phyloP scores from a whole-genome alignment of 208 protist genomes.

The Acanthamoeba royreba region DNA sequence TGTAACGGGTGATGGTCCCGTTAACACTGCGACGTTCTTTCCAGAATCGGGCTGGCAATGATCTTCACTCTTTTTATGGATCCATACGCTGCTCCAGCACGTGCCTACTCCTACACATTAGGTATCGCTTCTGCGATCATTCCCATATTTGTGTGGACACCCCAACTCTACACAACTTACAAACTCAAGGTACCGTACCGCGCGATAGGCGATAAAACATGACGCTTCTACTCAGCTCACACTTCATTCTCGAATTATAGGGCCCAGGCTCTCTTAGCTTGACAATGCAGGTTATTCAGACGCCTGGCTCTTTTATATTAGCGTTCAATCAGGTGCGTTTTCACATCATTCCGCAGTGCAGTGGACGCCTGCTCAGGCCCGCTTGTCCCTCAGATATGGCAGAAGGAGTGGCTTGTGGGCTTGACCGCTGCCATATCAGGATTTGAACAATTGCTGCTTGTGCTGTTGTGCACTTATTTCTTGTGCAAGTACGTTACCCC shows the following conservation, averaged over 20 bases:
- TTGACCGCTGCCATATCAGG: background rate
- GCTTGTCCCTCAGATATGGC: background rate
- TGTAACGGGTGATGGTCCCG: background rate
- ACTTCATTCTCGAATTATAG: background rate
- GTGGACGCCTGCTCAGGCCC: background rate
- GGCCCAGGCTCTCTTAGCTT: slow-evolving; percentile 1
- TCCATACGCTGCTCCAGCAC: background rate
- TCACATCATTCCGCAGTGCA: background rate
- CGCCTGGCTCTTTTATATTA: slow-evolving; percentile 9
- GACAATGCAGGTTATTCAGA: slow-evolving; percentile 25
- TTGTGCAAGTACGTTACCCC: background rate
- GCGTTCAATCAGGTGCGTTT: background rate
- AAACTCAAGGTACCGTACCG: background rate
- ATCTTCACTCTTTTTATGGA: background rate
- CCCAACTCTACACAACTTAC: slow-evolving; percentile 19
- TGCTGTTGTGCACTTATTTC: background rate
- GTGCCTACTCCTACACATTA: background rate
- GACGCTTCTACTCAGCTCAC: no score
- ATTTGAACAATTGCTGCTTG: background rate
- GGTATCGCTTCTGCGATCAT: slow-evolving; percentile 3
- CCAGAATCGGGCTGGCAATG: background rate
- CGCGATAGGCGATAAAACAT: background rate
- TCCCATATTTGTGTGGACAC: slow-evolving; percentile 1
- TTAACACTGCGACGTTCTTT: background rate
- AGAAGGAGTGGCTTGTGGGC: background rate